Conservation (phyloP, 495 filamentous ascomycete genomes). For the Polyplosphaeria fusca region DNA sequence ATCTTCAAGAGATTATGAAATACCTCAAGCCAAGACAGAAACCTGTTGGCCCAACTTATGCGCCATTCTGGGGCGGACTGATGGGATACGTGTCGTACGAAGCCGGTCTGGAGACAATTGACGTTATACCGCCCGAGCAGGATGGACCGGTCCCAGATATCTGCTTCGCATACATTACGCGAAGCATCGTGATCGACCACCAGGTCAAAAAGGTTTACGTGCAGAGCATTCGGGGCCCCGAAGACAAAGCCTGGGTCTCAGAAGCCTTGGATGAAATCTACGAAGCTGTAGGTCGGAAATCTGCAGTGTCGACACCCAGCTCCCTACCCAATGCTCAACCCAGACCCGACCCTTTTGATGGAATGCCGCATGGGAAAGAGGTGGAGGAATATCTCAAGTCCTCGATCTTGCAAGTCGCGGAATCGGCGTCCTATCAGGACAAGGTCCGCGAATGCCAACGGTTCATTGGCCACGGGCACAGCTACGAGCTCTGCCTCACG, state of each 20-base stretch:
- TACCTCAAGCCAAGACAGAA: conserved; percentile 6
- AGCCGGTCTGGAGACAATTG: conserved; percentile 65
- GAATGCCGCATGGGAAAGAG: neutral
- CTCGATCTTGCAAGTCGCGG: neutral
- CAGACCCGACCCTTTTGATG: conserved; percentile 7
- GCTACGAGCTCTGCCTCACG: conserved; percentile 92
- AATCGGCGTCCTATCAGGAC: conserved; percentile 53
- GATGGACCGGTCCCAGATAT: conserved; percentile 58
- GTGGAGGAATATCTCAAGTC: conserved; percentile 11
- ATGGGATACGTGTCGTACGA: conserved; percentile 92
- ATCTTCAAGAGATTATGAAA: conserved; percentile 37
- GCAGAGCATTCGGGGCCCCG: conserved; percentile 53
- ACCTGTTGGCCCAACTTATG: conserved; percentile 32
- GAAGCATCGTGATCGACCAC: conserved; percentile 80
- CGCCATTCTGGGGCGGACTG: conserved; percentile 83
- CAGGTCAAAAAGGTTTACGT: conserved; percentile 56
- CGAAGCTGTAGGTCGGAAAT: conserved; percentile 23
- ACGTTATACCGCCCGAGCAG: conserved; percentile 36
- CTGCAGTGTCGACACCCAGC: conserved; percentile 36
- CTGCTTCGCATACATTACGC: conserved; percentile 71
- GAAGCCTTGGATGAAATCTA: conserved; percentile 35
- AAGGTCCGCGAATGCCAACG: conserved; percentile 69
- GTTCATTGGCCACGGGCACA: conserved; percentile 71
- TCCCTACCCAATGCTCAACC: neutral
- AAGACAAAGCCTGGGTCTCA: conserved; percentile 37